A percentile compares a stretch with the other conserved stretches of the same genome.
These are phyloP conservation scores for Massarina eburnea DNA, from an alignment of 2,329 filamentous ascomycete species.

Conservation along the genomic window DNA sequence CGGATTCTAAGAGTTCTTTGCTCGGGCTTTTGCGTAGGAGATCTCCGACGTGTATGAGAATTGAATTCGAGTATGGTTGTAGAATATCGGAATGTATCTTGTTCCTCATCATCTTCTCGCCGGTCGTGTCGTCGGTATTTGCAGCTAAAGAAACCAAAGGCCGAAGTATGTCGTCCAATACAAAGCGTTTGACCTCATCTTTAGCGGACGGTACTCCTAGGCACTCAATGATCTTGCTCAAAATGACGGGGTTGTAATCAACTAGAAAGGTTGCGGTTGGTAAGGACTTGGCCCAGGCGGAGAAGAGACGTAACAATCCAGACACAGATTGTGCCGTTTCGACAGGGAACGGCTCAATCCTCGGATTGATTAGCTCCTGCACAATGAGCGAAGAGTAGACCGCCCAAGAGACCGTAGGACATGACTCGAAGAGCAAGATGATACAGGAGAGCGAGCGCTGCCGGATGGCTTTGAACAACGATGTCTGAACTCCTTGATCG, in stretches of 20 bases:
- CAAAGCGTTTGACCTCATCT: slow-evolving; percentile 82
- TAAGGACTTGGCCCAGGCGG: slow-evolving; percentile 73
- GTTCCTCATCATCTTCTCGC: slow-evolving; percentile 59
- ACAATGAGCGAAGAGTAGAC: slow-evolving; percentile 72
- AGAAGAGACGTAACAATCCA: slow-evolving; percentile 76
- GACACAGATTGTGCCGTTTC: slow-evolving; percentile 92
- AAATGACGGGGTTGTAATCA: slow-evolving; percentile 58
- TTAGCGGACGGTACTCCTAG: slow-evolving; percentile 74
- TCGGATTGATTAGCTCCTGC: slow-evolving; percentile 72
- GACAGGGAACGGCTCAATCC: slow-evolving; percentile 73
- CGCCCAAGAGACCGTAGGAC: slow-evolving; percentile 70
- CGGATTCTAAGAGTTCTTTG: slow-evolving; percentile 75
- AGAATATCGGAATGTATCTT: slow-evolving; percentile 49
- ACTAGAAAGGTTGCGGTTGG: slow-evolving; percentile 71
- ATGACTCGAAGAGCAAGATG: slow-evolving; percentile 74
- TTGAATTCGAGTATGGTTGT: slow-evolving; percentile 66
- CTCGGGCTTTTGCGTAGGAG: slow-evolving; percentile 62
- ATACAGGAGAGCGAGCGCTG: slow-evolving; percentile 81
- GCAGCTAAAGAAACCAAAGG: slow-evolving; percentile 25
- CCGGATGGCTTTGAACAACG: slow-evolving; percentile 66
- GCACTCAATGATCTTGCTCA: slow-evolving; percentile 72
- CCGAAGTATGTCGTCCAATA: slow-evolving; percentile 73
- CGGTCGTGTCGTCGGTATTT: slow-evolving; percentile 23
- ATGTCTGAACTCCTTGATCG: slow-evolving; percentile 43
- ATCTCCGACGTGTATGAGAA: slow-evolving; percentile 58